These are phyloP conservation scores for Pyropia yezoensis DNA, from an alignment of 23 red algal genomes.

Conservation along the genomic window DNA sequence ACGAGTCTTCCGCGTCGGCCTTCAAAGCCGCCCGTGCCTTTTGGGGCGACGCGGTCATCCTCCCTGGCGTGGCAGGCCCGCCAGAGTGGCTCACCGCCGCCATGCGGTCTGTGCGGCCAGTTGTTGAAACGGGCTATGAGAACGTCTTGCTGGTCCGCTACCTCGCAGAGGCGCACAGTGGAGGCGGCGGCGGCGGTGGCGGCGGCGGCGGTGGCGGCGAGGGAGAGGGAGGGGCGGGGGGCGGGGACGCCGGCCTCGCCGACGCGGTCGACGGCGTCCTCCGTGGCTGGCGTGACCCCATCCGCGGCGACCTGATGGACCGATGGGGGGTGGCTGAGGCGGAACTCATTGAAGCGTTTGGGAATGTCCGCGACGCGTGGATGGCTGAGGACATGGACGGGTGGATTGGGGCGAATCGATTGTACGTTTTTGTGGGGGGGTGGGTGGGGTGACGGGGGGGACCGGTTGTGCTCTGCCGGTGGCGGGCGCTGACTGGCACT, in stretches of 20 bases:
- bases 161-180: constrained; percentile 27
- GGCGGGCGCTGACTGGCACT: neutral
- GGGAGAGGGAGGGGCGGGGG: no score
- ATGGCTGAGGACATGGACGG: constrained; percentile 46
- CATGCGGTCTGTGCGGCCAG: constrained; percentile 53
- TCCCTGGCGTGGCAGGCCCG: neutral
- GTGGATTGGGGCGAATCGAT: constrained; percentile 63
- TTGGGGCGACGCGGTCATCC: constrained; percentile 4
- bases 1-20: constrained; percentile 51
- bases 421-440: constrained; percentile 39
- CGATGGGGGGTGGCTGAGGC: constrained; percentile 42
- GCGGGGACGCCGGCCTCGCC: neutral
- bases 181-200: no score
- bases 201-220: no score
- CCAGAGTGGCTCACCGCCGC: constrained; percentile 19
- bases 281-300: constrained; percentile 14
- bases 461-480: no score
- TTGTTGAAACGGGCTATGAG: constrained; percentile 88
- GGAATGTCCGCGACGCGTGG: constrained; percentile 65
- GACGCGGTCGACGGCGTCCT: constrained; percentile 17
- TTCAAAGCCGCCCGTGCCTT: constrained; percentile 31
- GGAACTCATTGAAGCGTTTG: constrained; percentile 66
- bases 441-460: no score
- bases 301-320: constrained; percentile 47
- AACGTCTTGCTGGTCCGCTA: constrained; percentile 74